Conservation (phyloP, 1,284 basidiomycete species). For the Grifola frondosa region DNA sequence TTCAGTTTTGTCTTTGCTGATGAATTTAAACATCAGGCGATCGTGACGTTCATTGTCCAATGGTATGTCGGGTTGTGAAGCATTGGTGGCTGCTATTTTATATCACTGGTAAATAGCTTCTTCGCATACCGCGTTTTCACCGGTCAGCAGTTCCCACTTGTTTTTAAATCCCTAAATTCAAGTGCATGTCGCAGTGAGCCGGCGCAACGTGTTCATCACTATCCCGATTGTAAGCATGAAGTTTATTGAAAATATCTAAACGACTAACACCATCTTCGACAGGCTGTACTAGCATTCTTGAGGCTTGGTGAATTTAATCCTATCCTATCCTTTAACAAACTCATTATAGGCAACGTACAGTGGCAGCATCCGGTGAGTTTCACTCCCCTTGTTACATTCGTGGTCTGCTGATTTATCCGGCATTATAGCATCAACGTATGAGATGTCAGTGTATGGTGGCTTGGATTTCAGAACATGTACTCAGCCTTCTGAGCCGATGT, state of each 20-base stretch:
- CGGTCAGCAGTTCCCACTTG: neutral
- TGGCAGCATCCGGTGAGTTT: constrained; percentile 13
- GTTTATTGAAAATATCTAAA: neutral
- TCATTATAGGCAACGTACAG: neutral
- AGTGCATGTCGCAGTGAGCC: constrained; percentile 11
- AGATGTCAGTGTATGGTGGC: constrained; percentile 10
- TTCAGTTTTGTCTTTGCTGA: neutral
- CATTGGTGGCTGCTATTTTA: no score
- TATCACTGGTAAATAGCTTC: constrained; percentile 4
- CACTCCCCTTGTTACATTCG: neutral
- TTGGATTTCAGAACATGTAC: no score
- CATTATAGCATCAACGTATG: constrained; percentile 8
- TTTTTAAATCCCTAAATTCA: constrained; percentile 18
- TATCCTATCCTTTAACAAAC: no score
- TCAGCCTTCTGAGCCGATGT: neutral
- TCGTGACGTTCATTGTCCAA: constrained; percentile 16
- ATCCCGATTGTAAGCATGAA: constrained; percentile 12
- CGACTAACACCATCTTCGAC: no score
- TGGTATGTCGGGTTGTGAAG: no score
- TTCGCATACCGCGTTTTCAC: neutral
- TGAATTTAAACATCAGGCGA: constrained; percentile 6
- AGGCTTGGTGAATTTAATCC: constrained; percentile 11
- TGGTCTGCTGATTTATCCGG: neutral
- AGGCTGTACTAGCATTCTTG: constrained; percentile 11
- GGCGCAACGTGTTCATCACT: constrained; percentile 13